Conservation (phyloP, 2,329 filamentous ascomycete species). For the Exophiala sp. region DNA sequence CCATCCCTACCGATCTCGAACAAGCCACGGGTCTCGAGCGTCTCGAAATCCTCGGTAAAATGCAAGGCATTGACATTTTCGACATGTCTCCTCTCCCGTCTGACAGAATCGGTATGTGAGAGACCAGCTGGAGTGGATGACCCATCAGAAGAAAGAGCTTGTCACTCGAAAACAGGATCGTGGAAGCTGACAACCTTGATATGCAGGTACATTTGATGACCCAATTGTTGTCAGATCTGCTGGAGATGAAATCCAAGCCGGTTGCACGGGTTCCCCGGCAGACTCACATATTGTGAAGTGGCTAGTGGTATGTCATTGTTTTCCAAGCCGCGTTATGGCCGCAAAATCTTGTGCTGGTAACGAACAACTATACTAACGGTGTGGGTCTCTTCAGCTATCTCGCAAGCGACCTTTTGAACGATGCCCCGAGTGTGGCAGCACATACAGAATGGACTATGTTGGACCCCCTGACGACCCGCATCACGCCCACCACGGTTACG, state of each 20-base stretch:
- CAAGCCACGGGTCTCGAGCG: constrained; percentile 97
- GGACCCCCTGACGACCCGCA: constrained; percentile 70
- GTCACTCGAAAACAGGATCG: constrained; percentile 2
- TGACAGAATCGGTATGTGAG: constrained; percentile 70
- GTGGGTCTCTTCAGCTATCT: constrained; percentile 58
- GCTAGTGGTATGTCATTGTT: constrained; percentile 66
- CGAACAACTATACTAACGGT: constrained; percentile 4
- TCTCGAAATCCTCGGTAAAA: constrained; percentile 98
- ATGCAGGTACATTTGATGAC: constrained; percentile 75
- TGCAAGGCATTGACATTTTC: constrained; percentile 97
- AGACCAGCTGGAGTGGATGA: background rate
- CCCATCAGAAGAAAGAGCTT: background rate
- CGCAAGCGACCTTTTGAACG: constrained; percentile 88
- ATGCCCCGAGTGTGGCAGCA: constrained; percentile 93
- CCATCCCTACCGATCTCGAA: constrained; percentile 88
- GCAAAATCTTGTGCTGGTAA: background rate
- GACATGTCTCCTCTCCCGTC: constrained; percentile 96
- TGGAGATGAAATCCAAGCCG: constrained; percentile 93
- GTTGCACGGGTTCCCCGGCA: constrained; percentile 89
- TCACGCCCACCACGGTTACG: constrained; percentile 56
- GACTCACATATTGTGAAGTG: constrained; percentile 90
- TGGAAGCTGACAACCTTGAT: constrained; percentile 5
- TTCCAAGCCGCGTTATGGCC: background rate
- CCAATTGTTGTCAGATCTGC: constrained; percentile 88
- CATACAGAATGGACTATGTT: constrained; percentile 97